Base-by-base conservation (phyloP, 2,329 filamentous ascomycete genomes). In the Pestalotiopsis sp. region DNA sequence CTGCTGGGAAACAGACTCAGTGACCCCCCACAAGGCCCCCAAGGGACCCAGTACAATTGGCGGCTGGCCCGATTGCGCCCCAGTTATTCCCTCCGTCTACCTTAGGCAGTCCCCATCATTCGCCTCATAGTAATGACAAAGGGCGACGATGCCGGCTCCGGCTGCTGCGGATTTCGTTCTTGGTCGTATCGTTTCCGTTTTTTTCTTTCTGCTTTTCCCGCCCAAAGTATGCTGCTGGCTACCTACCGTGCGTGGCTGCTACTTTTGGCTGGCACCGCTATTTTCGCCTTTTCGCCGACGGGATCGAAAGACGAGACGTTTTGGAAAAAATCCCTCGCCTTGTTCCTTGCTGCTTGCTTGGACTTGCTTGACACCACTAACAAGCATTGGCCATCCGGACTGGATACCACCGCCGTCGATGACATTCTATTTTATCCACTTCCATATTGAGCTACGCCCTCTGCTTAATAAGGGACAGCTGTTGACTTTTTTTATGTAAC, bases 91-190 rank as follows among this genome's bases (percentile, higher is more conserved):
- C 61, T 27, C 41, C 61, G 61, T 64, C 38, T 11, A 31, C 27
- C 27, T 31, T 31, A 7, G 27, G 27, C 27, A 20, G 25, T 64
- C 7, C 61, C 61, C 41, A 45, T 64, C n/a, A 64, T 64, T 64
- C 38, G 61, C 61, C 61, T 64, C 61, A 52, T 31, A 64, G 39
- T 52, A 52, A 25, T 25, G 36, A 49, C n/a, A 59, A 52, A 64
- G 12, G n/a, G 61, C 61, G 61, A 64, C 61, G 61, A 64, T 49
- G 38, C 38, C 61, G 61, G 61, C 61, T 52, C 61, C 61, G 61
- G 61, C 61, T 52, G 25, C 39, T 62, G 59, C 59, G 59, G 59
- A 39, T 62, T 62, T 36, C 31, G 31, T 7, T 31, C 14, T 39
- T 52, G 5, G 27, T 61, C 27, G 13, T 38, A 31, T 20, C 59